Base-by-base conservation (phyloP, 768 basidiomycete genomes). In the Lentinus brumalis region DNA sequence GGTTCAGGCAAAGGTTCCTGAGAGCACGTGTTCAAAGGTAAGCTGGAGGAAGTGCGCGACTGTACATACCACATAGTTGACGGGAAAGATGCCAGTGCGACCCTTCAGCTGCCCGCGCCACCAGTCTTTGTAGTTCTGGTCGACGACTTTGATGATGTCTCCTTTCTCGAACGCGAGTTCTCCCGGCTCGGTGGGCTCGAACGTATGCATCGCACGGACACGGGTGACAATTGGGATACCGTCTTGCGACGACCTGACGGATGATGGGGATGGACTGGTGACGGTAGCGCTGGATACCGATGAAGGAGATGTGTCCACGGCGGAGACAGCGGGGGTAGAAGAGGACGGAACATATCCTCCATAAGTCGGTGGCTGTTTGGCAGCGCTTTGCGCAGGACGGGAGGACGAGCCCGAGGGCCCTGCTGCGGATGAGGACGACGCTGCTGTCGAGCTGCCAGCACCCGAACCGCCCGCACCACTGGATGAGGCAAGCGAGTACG, bases 41-140 rank as follows among this genome's bases (percentile, higher is more conserved):
- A 26, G 21, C 21, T 26, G 21, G 21, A 26, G 21, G 21, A 26
- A 26, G 21, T 26, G 21, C 21, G 21, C 41, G 35, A 38, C n/a
- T 26, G 38, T 40, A 82, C 88, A 7, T 67, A 92, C 93, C 67
- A 98, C 94, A 77, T 98, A 97, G 73, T 96, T 97, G 18, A 96
- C 93, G 0, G 96, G 96, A 74, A 98, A 98, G 50, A 98, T 98
- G 46, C 94, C 94, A 3, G 94, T 94, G 59, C 91, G 78, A 0
- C 93, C 95, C 69, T 87, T 91, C 47, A 96, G 74, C 66, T 97
- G 94, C 0, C 96, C 96, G 26, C 93, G 77, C 94, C 95, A 98
- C 96, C 96, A 98, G 71, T 97, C 94, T 67, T 92, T 90, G 74
- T 96, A 96, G 26, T 89, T 90, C 29, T 94, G 85, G 72, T 97